phyloP scores from a whole-genome alignment of 768 basidiomycete species.

The Amanita thiersii region DNA sequence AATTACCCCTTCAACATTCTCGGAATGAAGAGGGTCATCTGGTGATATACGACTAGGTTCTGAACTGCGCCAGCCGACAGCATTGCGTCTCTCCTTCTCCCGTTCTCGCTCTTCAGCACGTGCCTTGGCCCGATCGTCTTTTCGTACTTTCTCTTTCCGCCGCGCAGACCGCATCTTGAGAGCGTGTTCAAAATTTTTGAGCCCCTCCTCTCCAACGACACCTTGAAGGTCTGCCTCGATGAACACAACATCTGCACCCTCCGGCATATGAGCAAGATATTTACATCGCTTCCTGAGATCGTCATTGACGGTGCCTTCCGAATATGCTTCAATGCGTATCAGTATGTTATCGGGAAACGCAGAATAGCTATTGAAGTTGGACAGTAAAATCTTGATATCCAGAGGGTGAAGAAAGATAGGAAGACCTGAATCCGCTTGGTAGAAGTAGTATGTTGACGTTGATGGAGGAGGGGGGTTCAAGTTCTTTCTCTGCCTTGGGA shows the following conservation, averaged over 20 bases:
- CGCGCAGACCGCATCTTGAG: slow-evolving; percentile 67
- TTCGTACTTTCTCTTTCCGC: slow-evolving; percentile 74
- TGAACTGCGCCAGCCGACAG: neutral
- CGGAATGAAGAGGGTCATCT: neutral
- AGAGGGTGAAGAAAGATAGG: slow-evolving; percentile 92
- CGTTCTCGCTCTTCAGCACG: slow-evolving; percentile 71
- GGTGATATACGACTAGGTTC: neutral
- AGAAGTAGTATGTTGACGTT: slow-evolving; percentile 90
- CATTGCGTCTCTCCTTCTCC: slow-evolving; percentile 38
- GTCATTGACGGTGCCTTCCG: slow-evolving; percentile 81
- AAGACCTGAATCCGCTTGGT: slow-evolving; percentile 87
- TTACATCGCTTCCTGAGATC: slow-evolving; percentile 93
- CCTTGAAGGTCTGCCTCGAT: slow-evolving; percentile 77
- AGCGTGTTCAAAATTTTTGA: slow-evolving; percentile 79
- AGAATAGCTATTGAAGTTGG: slow-evolving; percentile 74
- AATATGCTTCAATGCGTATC: slow-evolving; percentile 69
- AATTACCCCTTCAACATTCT: neutral
- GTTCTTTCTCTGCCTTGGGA: slow-evolving; percentile 61
- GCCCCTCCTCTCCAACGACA: slow-evolving; percentile 68
- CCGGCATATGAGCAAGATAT: slow-evolving; percentile 88
- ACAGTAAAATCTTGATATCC: slow-evolving; percentile 87
- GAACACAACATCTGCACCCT: slow-evolving; percentile 89
- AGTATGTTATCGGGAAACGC: slow-evolving; percentile 79
- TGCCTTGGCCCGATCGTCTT: slow-evolving; percentile 78
- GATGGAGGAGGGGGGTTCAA: slow-evolving; percentile 83